A percentile compares a stretch with the other conserved stretches of the same genome.
Evolutionary conservation across 192 early-diverging fungal genomes (phyloP).

Genomic region (Mortierella antarctica): DNA sequence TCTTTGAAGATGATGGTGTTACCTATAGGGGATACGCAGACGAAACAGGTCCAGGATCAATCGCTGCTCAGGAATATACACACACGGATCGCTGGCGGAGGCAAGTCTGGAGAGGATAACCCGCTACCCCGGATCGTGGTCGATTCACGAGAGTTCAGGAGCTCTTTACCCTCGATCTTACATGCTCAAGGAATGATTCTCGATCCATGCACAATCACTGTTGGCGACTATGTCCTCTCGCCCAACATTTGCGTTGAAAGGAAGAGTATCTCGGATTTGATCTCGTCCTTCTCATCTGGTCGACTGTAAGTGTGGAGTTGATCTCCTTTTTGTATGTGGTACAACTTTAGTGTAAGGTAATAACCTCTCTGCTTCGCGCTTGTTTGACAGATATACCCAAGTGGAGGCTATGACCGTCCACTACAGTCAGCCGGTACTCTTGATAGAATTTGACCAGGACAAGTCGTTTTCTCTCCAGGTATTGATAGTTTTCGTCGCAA

Average conservation of each 20-base stretch:
- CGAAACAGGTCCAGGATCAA: conserved; percentile 43
- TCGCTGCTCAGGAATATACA: conserved; percentile 48
- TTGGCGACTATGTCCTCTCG: conserved; percentile 95
- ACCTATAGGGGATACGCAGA: conserved; percentile 67
- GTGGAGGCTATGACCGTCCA: conserved; percentile 87
- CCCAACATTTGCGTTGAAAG: conserved; percentile 91
- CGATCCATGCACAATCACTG: conserved; percentile 84
- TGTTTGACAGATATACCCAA: conserved; percentile 74
- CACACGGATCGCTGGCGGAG: conserved; percentile 52
- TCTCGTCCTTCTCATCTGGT: conserved; percentile 84
- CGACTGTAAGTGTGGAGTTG: conserved; percentile 70
- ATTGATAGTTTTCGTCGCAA: conserved; percentile 10
- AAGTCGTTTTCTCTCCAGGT: conserved; percentile 84
- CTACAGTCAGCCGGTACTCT: conserved; percentile 81
- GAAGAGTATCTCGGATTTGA: conserved; percentile 91
- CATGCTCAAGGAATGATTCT: conserved; percentile 82
- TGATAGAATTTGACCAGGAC: conserved; percentile 93
- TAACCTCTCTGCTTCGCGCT: not conserved
- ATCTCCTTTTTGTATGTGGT: not conserved
- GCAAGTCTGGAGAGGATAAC: conserved; percentile 33
- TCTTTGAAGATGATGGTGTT: conserved; percentile 77
- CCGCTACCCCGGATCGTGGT: conserved; percentile 71
- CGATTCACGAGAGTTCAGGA: conserved; percentile 93
- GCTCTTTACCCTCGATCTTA: conserved; percentile 87
- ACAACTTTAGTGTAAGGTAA: not conserved